Percentiles rank a stretch among this genome's conserved stretches.
These are phyloP conservation scores for Stereocaulon alpinum DNA, from an alignment of 495 filamentous ascomycete species.

Conservation along the genomic window DNA sequence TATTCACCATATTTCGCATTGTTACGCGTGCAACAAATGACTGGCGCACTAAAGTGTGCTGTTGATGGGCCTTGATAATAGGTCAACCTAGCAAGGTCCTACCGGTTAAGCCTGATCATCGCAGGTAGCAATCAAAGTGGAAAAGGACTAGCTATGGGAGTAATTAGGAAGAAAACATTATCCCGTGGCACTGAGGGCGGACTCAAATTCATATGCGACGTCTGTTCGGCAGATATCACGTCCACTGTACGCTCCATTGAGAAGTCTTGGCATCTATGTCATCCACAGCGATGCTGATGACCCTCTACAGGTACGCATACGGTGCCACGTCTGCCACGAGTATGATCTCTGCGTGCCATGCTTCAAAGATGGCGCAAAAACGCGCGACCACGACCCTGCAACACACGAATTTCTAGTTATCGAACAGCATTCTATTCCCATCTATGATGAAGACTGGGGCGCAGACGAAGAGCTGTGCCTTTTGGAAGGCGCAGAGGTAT, in stretches of 20 bases:
- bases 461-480: constrained; percentile 91
- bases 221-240: constrained; percentile 90
- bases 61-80: neutral
- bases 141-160: constrained; percentile 53
- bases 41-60: neutral
- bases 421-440: constrained; percentile 95
- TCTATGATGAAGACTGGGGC: constrained; percentile 91
- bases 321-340: constrained; percentile 75
- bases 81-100: neutral
- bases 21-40: too few species aligned
- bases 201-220: constrained; percentile 90
- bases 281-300: neutral
- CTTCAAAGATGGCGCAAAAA: constrained; percentile 68
- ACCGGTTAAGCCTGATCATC: neutral
- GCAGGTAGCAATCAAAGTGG: neutral
- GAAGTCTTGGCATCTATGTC: neutral
- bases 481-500: constrained; percentile 93
- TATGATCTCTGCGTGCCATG: constrained; percentile 97
- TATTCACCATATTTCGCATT: too few species aligned
- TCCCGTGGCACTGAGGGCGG: constrained; percentile 82
- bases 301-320: constrained; percentile 68
- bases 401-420: constrained; percentile 88
- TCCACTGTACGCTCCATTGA: constrained; percentile 60
- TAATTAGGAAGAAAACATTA: constrained; percentile 93
- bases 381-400: constrained; percentile 70